Evolutionary conservation across 1,284 basidiomycete species (phyloP), one percentile per base, ranked within the genome.

Genomic region (Microbotryum saponariae): DNA sequence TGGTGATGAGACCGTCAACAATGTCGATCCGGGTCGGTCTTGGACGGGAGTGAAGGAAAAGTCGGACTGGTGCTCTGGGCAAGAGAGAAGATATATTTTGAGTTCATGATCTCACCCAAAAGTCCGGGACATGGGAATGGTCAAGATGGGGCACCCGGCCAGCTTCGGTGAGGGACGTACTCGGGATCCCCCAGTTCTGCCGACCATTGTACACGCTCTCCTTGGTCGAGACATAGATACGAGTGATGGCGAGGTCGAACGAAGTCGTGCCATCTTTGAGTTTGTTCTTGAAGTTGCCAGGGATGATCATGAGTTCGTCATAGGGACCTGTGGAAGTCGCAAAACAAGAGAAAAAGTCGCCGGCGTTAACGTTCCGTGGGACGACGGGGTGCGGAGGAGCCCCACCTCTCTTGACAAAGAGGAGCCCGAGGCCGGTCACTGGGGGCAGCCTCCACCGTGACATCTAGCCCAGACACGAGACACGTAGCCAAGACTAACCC

Each of bases 211-310:
- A 55, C 20, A 63, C 56, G n/a, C 50, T 55, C 29, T 53, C 54
- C 46, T 59, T 54, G 14, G 58, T 60, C 10, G 62, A 63, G 23
- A 63, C 62, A 54, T 63, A 63, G 42, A 63, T 63, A 20, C 62
- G 46, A 21, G 62, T 63, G 9, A 63, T 52, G 18, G 21, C 33
- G 6, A 25, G 20, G 16, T 53, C 47, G 48, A 27, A 54, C n/a
- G 37, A 42, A 18, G 59, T 63, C 49, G 60, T 45, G 8, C 31
- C 31, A n/a, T 31, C 31, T 53, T 53, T n/a, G 9, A 9, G 25
- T n/a, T n/a, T n/a, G 51, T 29, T 29, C 10, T 25, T 29, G 50
- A 54, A 63, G 27, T 54, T 60, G 20, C 62, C 62, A 21, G 62
- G 62, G 9, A 63, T 52, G 58, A 60, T 56, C 58, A 63, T 59